Evolutionary conservation across 768 basidiomycete genomes (phyloP).

Genomic region (Tylopilus sp.): DNA sequence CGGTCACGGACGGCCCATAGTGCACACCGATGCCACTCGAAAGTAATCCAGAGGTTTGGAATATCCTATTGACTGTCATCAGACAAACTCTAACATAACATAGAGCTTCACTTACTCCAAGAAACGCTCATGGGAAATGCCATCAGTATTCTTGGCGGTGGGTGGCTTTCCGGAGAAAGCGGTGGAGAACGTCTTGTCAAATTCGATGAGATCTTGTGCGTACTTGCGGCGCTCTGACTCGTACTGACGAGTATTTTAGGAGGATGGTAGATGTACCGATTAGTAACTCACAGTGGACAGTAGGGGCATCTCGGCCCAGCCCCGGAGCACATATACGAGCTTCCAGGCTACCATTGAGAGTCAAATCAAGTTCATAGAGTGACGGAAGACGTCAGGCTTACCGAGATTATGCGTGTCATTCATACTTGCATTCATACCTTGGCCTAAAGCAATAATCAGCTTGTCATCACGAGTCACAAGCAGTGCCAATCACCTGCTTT

Average conservation of each 20-base stretch:
- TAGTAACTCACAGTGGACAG: slow-evolving; percentile 41
- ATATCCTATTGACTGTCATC: slow-evolving; percentile 31
- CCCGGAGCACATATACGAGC: slow-evolving; percentile 45
- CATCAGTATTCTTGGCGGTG: slow-evolving; percentile 35
- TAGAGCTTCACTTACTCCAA: slow-evolving; percentile 30
- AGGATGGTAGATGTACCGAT: background rate
- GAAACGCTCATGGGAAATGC: slow-evolving; percentile 43
- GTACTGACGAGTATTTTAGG: slow-evolving; percentile 34
- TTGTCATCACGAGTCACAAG: background rate
- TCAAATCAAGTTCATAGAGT: background rate
- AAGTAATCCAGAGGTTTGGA: slow-evolving; percentile 45
- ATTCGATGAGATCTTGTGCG: slow-evolving; percentile 52
- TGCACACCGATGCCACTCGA: slow-evolving; percentile 49
- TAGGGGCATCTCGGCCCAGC: slow-evolving; percentile 43
- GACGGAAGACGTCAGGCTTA: slow-evolving; percentile 11
- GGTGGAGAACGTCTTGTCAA: slow-evolving; percentile 49
- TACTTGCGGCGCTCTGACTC: slow-evolving; percentile 51
- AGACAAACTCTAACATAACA: background rate
- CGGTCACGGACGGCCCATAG: slow-evolving; percentile 41
- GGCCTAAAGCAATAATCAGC: slow-evolving; percentile 35
- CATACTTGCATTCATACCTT: slow-evolving; percentile 27
- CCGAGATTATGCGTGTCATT: slow-evolving; percentile 52
- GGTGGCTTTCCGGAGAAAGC: slow-evolving; percentile 54
- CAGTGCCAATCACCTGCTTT: slow-evolving; percentile 36
- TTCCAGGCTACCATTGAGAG: slow-evolving; percentile 43